phyloP scores from a whole-genome alignment of 192 early-diverging fungal genomes.

The Umbelopsis ramanniana region DNA sequence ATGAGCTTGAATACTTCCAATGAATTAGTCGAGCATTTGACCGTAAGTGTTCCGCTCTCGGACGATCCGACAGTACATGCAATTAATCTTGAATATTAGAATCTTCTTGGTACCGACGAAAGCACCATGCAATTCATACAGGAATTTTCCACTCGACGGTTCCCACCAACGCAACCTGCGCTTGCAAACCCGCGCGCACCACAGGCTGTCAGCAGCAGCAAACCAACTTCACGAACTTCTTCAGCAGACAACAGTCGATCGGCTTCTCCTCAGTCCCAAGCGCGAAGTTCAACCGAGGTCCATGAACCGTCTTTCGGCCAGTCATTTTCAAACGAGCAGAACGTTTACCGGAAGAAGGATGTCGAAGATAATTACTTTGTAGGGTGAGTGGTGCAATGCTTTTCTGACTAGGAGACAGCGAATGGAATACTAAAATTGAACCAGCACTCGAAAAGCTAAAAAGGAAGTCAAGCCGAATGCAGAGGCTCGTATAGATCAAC shows the following conservation, averaged over 20 bases:
- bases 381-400: constrained; percentile 1
- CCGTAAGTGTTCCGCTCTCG: constrained; percentile 17
- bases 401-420: background rate
- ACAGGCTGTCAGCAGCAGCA: background rate
- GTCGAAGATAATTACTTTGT: constrained; percentile 26
- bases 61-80: background rate
- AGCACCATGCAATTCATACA: constrained; percentile 37
- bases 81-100: constrained; percentile 5
- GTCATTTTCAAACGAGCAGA: constrained; percentile 25
- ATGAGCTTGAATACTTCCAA: constrained; percentile 30
- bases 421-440: background rate
- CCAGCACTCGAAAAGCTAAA: background rate
- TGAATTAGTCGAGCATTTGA: constrained; percentile 35
- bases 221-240: background rate
- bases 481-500: background rate
- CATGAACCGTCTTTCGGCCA: background rate
- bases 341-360: constrained; percentile 30
- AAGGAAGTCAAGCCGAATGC: background rate
- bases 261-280: background rate
- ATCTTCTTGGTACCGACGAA: constrained; percentile 34
- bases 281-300: background rate
- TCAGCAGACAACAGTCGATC: constrained; percentile 1
- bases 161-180: constrained; percentile 28
- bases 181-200: background rate
- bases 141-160: constrained; percentile 35